Percentiles rank a stretch among this genome's conserved stretches.
These are phyloP conservation scores for Peribolospora kevripleyi DNA, from an alignment of 768 basidiomycete genomes.

Conservation along the genomic window DNA sequence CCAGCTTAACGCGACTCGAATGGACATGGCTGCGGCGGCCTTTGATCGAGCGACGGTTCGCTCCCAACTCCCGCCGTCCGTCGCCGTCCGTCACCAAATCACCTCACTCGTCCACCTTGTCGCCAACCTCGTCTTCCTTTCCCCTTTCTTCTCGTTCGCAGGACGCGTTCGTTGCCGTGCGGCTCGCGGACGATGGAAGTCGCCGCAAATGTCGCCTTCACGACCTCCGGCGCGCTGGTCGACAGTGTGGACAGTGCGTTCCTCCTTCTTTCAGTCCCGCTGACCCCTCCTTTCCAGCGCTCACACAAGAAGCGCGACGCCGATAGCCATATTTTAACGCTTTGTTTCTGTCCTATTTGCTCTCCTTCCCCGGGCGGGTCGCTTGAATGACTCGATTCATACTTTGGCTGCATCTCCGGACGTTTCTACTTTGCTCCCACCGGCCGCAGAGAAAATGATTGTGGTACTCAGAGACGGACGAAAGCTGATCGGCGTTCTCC, in stretches of 20 bases:
- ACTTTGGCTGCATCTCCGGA: neutral
- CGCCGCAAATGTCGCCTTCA: constrained; percentile 45
- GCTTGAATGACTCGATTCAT: constrained; percentile 11
- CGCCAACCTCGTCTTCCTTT: neutral
- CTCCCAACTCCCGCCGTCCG: too few relatives aligned
- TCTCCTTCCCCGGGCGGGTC: constrained; percentile 26
- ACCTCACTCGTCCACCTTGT: neutral
- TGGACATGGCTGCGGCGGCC: too few relatives aligned
- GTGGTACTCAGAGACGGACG: constrained; percentile 88
- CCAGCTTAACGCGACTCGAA: too few relatives aligned
- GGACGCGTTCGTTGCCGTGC: neutral
- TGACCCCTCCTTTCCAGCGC: neutral
- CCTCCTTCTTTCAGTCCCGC: neutral
- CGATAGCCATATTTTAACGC: too few relatives aligned
- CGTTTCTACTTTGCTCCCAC: neutral
- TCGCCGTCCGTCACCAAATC: too few relatives aligned
- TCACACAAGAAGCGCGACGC: neutral
- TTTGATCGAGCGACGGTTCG: too few relatives aligned
- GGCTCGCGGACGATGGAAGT: constrained; percentile 3
- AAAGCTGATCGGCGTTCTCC: constrained; percentile 82
- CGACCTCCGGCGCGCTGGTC: constrained; percentile 91
- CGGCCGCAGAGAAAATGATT: constrained; percentile 82
- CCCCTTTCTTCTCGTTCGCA: neutral
- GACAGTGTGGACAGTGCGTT: constrained; percentile 99
- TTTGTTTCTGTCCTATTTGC: neutral